A percentile compares a stretch with the other conserved stretches of the same genome.
Evolutionary conservation across 2,329 filamentous ascomycete genomes (phyloP).

Genomic region (Fusarium nisikadoi): DNA sequence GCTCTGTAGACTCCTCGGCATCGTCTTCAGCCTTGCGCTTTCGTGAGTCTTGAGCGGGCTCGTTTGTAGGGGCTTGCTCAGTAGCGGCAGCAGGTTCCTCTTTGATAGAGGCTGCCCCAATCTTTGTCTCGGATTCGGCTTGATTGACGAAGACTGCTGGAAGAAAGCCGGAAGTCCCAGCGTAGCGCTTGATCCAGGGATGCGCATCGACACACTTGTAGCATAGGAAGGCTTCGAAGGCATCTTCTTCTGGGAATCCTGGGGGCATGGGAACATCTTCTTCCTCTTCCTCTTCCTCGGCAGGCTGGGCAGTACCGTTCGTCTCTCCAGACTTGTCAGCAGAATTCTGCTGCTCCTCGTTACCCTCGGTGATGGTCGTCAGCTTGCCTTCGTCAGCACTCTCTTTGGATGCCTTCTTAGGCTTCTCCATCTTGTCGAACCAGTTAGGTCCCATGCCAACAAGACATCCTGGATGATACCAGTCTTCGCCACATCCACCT

Average conservation of each 20-base stretch:
- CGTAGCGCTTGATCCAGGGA: conserved; percentile 93
- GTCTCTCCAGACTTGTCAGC: conserved; percentile 30
- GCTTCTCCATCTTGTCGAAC: conserved; percentile 64
- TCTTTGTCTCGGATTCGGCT: not conserved
- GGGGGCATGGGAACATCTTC: conserved; percentile 77
- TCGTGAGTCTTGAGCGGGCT: conserved; percentile 52
- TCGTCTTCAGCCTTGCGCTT: conserved; percentile 76
- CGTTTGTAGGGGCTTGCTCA: not conserved
- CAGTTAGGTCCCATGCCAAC: conserved; percentile 82
- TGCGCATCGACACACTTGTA: conserved; percentile 91
- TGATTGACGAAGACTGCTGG: conserved; percentile 69
- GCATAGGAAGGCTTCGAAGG: conserved; percentile 91
- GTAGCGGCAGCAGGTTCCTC: conserved; percentile 9
- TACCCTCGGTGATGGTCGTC: conserved; percentile 62
- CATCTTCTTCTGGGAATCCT: conserved; percentile 88
- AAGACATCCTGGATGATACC: conserved; percentile 95
- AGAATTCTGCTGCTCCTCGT: conserved; percentile 48
- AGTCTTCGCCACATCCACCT: conserved; percentile 95
- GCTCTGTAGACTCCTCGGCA: conserved; percentile 48
- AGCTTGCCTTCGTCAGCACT: conserved; percentile 46
- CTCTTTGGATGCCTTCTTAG: conserved; percentile 44
- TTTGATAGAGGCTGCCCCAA: not conserved
- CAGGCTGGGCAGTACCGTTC: conserved; percentile 33
- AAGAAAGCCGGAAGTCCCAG: conserved; percentile 81
- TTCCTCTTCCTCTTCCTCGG: conserved; percentile 57